phyloP scores from a whole-genome alignment of 306 rosid species.

The Mucuna pruriens region DNA sequence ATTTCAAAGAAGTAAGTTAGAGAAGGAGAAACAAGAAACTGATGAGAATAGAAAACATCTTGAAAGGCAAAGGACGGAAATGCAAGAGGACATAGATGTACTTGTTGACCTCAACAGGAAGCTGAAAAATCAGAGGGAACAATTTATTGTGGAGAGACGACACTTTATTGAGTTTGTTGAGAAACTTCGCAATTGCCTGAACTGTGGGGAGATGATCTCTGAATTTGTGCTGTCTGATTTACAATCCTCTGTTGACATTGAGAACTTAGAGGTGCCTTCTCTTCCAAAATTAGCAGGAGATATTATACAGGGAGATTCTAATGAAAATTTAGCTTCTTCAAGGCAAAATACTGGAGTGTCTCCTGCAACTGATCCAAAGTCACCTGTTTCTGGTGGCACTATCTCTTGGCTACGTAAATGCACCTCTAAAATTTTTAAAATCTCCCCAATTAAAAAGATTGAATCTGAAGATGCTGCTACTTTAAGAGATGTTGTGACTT shows the following conservation, averaged over 20 bases:
- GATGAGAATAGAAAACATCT: conserved; percentile 71
- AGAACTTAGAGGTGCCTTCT: conserved; percentile 65
- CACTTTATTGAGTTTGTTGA: conserved; percentile 73
- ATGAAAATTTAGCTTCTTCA: conserved; percentile 51
- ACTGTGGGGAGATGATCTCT: conserved; percentile 74
- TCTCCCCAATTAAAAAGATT: conserved; percentile 67
- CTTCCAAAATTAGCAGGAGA: conserved; percentile 57
- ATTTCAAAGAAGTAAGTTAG: conserved; percentile 74
- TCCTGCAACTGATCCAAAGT: conserved; percentile 49
- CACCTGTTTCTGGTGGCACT: conserved; percentile 75
- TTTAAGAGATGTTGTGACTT: conserved; percentile 47
- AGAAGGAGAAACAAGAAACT: conserved; percentile 74
- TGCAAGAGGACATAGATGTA: conserved; percentile 80
- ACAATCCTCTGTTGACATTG: conserved; percentile 64
- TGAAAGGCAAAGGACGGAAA: conserved; percentile 79
- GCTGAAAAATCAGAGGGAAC: conserved; percentile 79
- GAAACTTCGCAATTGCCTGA: conserved; percentile 68
- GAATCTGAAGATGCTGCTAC: conserved; percentile 54
- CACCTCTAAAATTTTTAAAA: conserved; percentile 80
- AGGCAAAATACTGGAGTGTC: conserved; percentile 54
- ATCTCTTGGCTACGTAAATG: conserved; percentile 91
- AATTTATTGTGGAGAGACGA: conserved; percentile 73
- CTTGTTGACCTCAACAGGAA: conserved; percentile 76
- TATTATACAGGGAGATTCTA: conserved; percentile 49
- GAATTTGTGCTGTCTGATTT: conserved; percentile 80